Evolutionary conservation across 768 basidiomycete genomes (phyloP).

Genomic region (Mycena albidolilacea): DNA sequence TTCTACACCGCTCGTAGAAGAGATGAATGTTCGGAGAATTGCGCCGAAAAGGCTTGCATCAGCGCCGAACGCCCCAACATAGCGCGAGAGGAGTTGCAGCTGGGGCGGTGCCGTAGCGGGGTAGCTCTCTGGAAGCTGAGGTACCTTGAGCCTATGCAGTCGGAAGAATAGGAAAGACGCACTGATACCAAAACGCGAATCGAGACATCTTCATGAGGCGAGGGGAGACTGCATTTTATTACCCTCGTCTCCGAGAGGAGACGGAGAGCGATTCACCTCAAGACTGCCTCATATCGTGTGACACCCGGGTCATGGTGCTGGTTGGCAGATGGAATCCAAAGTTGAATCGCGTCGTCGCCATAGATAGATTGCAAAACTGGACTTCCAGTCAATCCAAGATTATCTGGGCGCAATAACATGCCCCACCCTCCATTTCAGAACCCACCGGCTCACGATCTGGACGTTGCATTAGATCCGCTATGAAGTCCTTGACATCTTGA

Average conservation of each 20-base stretch:
- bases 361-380: constrained; percentile 89
- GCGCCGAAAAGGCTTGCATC: constrained; percentile 82
- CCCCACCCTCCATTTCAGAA: constrained; percentile 64
- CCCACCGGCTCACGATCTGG: constrained; percentile 59
- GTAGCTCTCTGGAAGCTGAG: constrained; percentile 61
- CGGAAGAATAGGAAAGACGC: constrained; percentile 46
- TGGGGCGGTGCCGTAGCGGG: constrained; percentile 82
- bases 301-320: constrained; percentile 47
- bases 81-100: constrained; percentile 87
- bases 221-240: constrained; percentile 63
- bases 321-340: constrained; percentile 60
- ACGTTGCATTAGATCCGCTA: constrained; percentile 50
- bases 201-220: constrained; percentile 66
- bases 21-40: constrained; percentile 86
- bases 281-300: constrained; percentile 75
- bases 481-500: constrained; percentile 51
- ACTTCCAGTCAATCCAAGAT: neutral
- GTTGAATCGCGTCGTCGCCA: constrained; percentile 74
- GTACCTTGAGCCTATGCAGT: constrained; percentile 39
- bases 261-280: constrained; percentile 66
- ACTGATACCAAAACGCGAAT: constrained; percentile 73
- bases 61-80: constrained; percentile 85
- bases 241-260: constrained; percentile 34
- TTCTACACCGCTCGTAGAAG: constrained; percentile 76
- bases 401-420: neutral